Percentiles rank a stretch among this genome's conserved stretches.
Conservation (phyloP, 768 basidiomycete species). For the Calocybe cyanea region DNA sequence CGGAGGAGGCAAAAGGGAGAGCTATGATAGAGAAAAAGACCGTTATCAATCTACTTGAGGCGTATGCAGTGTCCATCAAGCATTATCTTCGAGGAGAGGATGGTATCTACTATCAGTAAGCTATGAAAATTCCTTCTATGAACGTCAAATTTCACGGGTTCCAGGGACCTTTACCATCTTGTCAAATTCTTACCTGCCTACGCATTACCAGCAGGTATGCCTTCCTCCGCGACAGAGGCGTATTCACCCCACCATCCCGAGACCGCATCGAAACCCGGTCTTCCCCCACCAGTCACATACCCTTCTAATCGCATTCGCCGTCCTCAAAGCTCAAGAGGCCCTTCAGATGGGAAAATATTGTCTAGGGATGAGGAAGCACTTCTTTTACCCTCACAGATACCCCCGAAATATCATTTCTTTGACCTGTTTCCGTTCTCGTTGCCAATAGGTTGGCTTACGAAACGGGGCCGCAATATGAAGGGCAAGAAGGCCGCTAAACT, state of each 20-base stretch:
- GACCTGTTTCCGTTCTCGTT: slow-evolving; percentile 72
- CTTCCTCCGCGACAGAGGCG: slow-evolving; percentile 28
- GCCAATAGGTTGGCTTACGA: slow-evolving; percentile 41
- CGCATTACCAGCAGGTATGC: slow-evolving; percentile 49
- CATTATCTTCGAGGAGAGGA: slow-evolving; percentile 66
- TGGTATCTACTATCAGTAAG: slow-evolving; percentile 43
- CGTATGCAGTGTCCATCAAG: slow-evolving; percentile 62
- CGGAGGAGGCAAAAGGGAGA: slow-evolving; percentile 36
- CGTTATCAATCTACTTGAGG: slow-evolving; percentile 62
- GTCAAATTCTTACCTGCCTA: slow-evolving; percentile 73
- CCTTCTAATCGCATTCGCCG: slow-evolving; percentile 16
- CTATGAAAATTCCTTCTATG: slow-evolving; percentile 10
- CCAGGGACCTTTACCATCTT: slow-evolving; percentile 59
- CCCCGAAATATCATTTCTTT: slow-evolving; percentile 57
- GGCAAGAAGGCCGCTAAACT: slow-evolving; percentile 61
- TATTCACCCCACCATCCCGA: slow-evolving; percentile 1
- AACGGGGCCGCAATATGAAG: slow-evolving; percentile 45
- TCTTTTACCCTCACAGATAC: slow-evolving; percentile 50
- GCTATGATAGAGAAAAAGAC: slow-evolving; percentile 66
- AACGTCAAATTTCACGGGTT: slow-evolving; percentile 9
- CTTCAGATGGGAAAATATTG: slow-evolving; percentile 28
- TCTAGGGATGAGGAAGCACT: slow-evolving; percentile 39
- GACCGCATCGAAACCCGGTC: slow-evolving; percentile 6
- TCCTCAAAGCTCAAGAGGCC: not conserved
- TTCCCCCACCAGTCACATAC: slow-evolving; percentile 23